A percentile compares a stretch with the other conserved stretches of the same genome.
Conservation (phyloP, 371 early-diverging fungal genomes). For the Dichotomocladium elegans region DNA sequence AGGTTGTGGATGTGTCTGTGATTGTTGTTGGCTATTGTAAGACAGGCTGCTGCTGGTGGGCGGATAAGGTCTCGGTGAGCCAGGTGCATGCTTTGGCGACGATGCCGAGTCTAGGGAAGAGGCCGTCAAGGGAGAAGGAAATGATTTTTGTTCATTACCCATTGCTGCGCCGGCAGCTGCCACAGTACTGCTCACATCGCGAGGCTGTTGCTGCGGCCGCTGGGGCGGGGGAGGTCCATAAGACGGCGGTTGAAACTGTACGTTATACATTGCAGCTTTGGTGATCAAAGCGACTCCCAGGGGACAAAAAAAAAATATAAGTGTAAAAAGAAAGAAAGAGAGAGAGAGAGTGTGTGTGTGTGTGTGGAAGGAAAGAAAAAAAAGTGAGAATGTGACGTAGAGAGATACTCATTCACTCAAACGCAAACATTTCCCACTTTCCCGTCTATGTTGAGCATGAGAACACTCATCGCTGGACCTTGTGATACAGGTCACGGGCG, state of each 20-base stretch:
- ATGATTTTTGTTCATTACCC: conserved; percentile 17
- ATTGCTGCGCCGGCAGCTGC: conserved; percentile 8
- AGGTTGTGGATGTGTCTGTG: conserved; percentile 3
- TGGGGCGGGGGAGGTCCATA: conserved; percentile 8
- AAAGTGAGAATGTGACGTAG: conserved; percentile 5
- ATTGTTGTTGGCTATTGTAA: conserved; percentile 1
- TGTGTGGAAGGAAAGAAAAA: neutral
- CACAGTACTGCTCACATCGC: neutral
- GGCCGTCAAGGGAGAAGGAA: conserved; percentile 35
- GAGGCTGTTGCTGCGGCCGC: conserved; percentile 13
- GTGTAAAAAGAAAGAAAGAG: conserved; percentile 2
- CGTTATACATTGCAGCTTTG: conserved; percentile 17
- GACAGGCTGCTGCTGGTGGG: neutral
- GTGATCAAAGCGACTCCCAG: neutral
- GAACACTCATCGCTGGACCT: conserved; percentile 3
- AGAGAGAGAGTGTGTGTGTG: neutral
- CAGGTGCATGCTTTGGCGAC: conserved; percentile 13
- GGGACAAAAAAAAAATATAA: conserved; percentile 7
- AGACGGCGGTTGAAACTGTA: conserved; percentile 24
- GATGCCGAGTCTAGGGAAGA: conserved; percentile 39
- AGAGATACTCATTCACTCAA: no score
- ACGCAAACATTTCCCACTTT: neutral
- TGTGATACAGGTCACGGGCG: conserved; percentile 8
- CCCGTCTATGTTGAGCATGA: conserved; percentile 1
- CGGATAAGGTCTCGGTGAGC: conserved; percentile 16